Evolutionary conservation across 2,329 filamentous ascomycete species (phyloP).

Genomic region (Talaromyces sp.): DNA sequence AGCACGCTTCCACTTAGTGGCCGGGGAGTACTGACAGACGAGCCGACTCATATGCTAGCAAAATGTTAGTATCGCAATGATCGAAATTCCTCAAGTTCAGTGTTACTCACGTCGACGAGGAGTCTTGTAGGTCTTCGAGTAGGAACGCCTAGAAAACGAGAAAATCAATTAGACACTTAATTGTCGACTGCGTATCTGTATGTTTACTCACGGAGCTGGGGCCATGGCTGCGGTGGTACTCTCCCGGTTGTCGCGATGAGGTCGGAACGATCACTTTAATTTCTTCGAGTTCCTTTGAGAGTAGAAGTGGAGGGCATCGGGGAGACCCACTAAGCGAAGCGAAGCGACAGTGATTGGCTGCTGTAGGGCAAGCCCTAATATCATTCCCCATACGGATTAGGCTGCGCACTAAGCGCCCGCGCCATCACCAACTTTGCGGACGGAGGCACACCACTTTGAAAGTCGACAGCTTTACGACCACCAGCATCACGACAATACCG

Average conservation of each 20-base stretch:
- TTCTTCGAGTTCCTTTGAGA: slow-evolving; percentile 14
- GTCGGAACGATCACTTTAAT: slow-evolving; percentile 18
- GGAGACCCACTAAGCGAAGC: slow-evolving; percentile 18
- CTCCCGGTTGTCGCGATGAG: slow-evolving; percentile 35
- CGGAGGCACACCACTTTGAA: slow-evolving; percentile 24
- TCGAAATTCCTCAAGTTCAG: slow-evolving; percentile 10
- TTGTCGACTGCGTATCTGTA: slow-evolving; percentile 21
- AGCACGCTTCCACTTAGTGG: slow-evolving; percentile 98
- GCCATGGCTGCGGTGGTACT: slow-evolving; percentile 39
- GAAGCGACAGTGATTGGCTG: slow-evolving; percentile 14
- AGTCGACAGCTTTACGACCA: slow-evolving; percentile 32
- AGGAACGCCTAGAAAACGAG: slow-evolving; percentile 53
- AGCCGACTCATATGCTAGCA: slow-evolving; percentile 87
- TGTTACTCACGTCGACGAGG: slow-evolving; percentile 69
- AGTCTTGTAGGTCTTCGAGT: slow-evolving; percentile 99
- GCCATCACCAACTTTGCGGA: slow-evolving; percentile 19
- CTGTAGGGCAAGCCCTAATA: slow-evolving; percentile 18
- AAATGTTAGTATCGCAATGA: slow-evolving; percentile 30
- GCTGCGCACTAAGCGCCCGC: slow-evolving; percentile 22
- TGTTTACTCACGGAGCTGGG: slow-evolving; percentile 36
- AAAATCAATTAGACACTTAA: slow-evolving; percentile 30
- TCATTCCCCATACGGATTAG: slow-evolving; percentile 10
- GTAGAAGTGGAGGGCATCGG: slow-evolving; percentile 15
- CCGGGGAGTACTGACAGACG: slow-evolving; percentile 93
- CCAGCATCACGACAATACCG: slow-evolving; percentile 43